phyloP scores from a whole-genome alignment of 2,329 filamentous ascomycete genomes.

The Mycocentrospora acerina region DNA sequence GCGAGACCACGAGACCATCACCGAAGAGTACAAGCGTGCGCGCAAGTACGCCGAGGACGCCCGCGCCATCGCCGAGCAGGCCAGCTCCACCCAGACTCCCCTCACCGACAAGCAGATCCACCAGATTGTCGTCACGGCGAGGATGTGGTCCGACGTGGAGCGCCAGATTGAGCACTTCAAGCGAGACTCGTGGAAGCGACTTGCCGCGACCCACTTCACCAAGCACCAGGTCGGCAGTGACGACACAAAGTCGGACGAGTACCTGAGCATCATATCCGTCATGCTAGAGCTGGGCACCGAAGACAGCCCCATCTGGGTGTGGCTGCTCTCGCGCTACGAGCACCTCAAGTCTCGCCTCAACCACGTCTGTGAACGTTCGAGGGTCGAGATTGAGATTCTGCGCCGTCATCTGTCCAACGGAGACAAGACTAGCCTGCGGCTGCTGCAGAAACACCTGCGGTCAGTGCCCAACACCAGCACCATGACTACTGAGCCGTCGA shows the following conservation, averaged over 20 bases:
- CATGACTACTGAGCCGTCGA: conserved; percentile 55
- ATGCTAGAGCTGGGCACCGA: conserved; percentile 92
- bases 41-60: conserved; percentile 79
- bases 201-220: conserved; percentile 66
- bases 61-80: conserved; percentile 62
- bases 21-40: conserved; percentile 85
- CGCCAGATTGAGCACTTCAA: conserved; percentile 86
- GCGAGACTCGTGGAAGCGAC: conserved; percentile 80
- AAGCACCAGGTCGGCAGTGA: conserved; percentile 51
- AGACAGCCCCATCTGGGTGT: conserved; percentile 95
- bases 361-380: conserved; percentile 77
- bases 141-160: conserved; percentile 95
- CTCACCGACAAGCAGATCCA: conserved; percentile 80
- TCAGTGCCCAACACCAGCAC: conserved; percentile 66
- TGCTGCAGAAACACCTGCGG: conserved; percentile 74
- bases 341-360: conserved; percentile 85
- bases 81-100: conserved; percentile 51
- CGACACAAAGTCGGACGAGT: conserved; percentile 67
- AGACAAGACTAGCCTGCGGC: conserved; percentile 69
- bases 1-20: conserved; percentile 83
- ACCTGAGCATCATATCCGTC: conserved; percentile 87
- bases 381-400: conserved; percentile 88
- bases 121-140: conserved; percentile 80
- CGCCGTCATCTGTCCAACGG: conserved; percentile 75
- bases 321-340: conserved; percentile 87